These are phyloP conservation scores for Stygiomarasmius scandens DNA, from an alignment of 1,284 basidiomycete species.

Conservation along the genomic window DNA sequence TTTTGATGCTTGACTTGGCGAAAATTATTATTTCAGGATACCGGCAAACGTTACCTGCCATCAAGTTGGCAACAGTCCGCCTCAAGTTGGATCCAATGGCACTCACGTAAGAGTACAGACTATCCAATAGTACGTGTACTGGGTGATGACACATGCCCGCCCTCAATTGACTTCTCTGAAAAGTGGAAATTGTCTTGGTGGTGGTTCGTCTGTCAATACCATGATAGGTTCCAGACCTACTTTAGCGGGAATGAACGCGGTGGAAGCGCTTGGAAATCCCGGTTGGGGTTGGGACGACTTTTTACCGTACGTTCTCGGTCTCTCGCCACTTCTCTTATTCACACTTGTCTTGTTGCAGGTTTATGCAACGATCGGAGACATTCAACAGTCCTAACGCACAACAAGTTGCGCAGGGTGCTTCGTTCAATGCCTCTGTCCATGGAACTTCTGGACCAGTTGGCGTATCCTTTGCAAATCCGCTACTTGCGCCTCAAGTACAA, in stretches of 20 bases:
- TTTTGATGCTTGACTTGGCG: neutral
- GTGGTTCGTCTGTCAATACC: slow-evolving; percentile 4
- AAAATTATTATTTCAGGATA: neutral
- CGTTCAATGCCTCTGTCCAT: too few species aligned
- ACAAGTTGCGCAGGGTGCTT: too few species aligned
- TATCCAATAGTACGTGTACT: neutral
- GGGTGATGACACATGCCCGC: too few species aligned
- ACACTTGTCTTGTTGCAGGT: too few species aligned
- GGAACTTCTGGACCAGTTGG: too few species aligned
- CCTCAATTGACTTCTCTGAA: too few species aligned
- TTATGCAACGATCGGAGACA: too few species aligned
- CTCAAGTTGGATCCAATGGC: neutral
- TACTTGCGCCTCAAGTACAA: too few species aligned
- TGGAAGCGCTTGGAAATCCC: slow-evolving; percentile 11
- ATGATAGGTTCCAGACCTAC: slow-evolving; percentile 8
- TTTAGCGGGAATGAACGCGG: slow-evolving; percentile 9
- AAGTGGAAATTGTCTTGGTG: slow-evolving; percentile 8
- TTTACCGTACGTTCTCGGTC: slow-evolving; percentile 3
- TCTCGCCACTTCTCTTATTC: too few species aligned
- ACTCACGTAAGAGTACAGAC: neutral
- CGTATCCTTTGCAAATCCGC: too few species aligned
- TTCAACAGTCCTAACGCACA: too few species aligned
- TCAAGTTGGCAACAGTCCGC: neutral
- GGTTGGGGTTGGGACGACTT: slow-evolving; percentile 14
- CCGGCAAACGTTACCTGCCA: neutral